phyloP scores from a whole-genome alignment of 352 stramenopile species.

The Phytophthora macrochlamydospora region DNA sequence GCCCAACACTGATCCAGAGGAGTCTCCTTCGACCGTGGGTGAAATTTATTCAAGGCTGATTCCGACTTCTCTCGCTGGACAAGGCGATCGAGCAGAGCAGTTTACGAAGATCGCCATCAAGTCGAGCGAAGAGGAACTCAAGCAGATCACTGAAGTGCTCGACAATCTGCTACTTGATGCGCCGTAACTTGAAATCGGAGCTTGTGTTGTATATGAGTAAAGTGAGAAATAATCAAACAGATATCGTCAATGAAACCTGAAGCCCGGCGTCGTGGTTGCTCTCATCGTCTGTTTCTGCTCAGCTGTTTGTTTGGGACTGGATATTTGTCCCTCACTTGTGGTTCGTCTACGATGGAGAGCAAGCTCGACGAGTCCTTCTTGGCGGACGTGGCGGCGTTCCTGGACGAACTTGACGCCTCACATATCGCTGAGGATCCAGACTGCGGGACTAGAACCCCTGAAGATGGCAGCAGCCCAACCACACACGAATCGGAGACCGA shows the following conservation, averaged over 20 bases:
- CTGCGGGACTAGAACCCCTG: background rate
- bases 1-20: background rate
- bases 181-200: background rate
- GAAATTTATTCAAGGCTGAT: slow-evolving; percentile 17
- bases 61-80: background rate
- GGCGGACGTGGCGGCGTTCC: slow-evolving; percentile 12
- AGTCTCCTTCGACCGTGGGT: background rate
- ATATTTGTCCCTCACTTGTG: background rate
- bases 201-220: background rate
- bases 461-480: background rate
- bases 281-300: background rate
- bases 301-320: background rate
- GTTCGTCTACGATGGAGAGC: background rate
- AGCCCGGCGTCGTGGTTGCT: no score
- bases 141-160: slow-evolving; percentile 11
- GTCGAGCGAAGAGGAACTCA: background rate
- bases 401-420: background rate
- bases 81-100: background rate
- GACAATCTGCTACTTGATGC: slow-evolving; percentile 18
- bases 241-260: background rate
- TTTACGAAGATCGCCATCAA: background rate
- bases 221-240: background rate
- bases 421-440: background rate
- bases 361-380: slow-evolving; percentile 12
- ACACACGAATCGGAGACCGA: slow-evolving; percentile 12